Conservation (phyloP, 2,329 filamentous ascomycete species). For the Aspergillus uvarum region DNA sequence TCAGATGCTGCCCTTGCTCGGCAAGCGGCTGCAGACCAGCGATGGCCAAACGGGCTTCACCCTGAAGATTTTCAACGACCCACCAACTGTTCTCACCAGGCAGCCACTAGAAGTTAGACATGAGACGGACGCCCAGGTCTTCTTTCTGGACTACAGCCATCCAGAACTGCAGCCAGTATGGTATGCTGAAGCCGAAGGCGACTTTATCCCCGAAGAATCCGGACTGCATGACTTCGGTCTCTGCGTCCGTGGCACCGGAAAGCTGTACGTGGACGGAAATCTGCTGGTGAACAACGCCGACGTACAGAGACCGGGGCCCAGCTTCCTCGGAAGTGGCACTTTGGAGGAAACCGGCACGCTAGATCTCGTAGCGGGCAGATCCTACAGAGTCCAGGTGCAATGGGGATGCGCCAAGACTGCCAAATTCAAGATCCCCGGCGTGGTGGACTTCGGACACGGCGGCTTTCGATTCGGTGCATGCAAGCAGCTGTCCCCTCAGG, state of each 20-base stretch:
- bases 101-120: conserved; percentile 50
- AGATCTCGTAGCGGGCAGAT: conserved; percentile 55
- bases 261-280: conserved; percentile 60
- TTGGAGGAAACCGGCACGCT: conserved; percentile 60
- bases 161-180: conserved; percentile 46
- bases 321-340: conserved; percentile 63
- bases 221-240: conserved; percentile 61
- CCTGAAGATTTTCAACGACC: conserved; percentile 61
- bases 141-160: conserved; percentile 54
- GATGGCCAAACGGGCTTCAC: conserved; percentile 56
- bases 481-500: conserved; percentile 32
- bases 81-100: conserved; percentile 48
- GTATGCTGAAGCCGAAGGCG: conserved; percentile 43
- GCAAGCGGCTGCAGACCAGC: conserved; percentile 48
- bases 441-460: conserved; percentile 54
- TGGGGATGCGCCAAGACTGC: conserved; percentile 58
- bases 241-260: conserved; percentile 61
- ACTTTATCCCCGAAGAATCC: conserved; percentile 57
- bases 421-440: conserved; percentile 49
- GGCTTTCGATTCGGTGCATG: conserved; percentile 60
- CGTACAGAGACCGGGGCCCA: conserved; percentile 59
- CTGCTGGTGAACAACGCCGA: conserved; percentile 64
- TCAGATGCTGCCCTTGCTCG: conserved; percentile 59
- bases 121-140: conserved; percentile 41
- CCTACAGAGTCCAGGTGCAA: conserved; percentile 58